Evolutionary conservation across 2,329 filamentous ascomycete genomes (phyloP).

Genomic region (Arthrobotrys sinensis): DNA sequence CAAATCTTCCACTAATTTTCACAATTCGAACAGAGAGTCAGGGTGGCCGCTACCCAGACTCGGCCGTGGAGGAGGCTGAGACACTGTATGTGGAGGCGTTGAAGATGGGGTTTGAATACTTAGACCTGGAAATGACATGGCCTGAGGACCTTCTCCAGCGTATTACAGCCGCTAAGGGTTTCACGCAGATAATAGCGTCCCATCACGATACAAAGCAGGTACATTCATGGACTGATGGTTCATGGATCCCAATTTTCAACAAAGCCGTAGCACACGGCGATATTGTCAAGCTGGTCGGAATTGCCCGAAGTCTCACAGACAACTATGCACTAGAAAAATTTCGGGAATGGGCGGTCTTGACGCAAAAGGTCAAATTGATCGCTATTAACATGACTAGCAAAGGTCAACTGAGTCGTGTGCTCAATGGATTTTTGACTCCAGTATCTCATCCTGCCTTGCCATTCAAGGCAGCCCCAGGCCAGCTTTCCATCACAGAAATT

Average conservation of each 20-base stretch:
- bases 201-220: constrained; percentile 88
- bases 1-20: constrained; percentile 87
- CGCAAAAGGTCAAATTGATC: constrained; percentile 87
- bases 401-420: constrained; percentile 89
- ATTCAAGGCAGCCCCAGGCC: constrained; percentile 92
- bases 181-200: constrained; percentile 90
- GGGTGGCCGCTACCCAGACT: constrained; percentile 88
- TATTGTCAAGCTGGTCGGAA: constrained; percentile 92
- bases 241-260: constrained; percentile 93
- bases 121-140: constrained; percentile 92
- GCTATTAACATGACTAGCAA: constrained; percentile 93
- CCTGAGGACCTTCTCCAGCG: constrained; percentile 81
- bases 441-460: constrained; percentile 92
- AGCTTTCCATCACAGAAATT: constrained; percentile 91
- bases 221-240: constrained; percentile 91
- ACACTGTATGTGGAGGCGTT: constrained; percentile 84
- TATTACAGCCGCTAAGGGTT: constrained; percentile 77
- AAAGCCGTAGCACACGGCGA: constrained; percentile 90
- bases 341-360: constrained; percentile 77
- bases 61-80: constrained; percentile 78
- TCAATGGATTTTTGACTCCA: constrained; percentile 94
- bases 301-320: constrained; percentile 82
- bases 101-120: constrained; percentile 88
- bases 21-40: constrained; percentile 89
- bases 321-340: constrained; percentile 89